Evolutionary conservation across 805 yeast species (phyloP).

Genomic region (Lachancea thermotolerans): DNA sequence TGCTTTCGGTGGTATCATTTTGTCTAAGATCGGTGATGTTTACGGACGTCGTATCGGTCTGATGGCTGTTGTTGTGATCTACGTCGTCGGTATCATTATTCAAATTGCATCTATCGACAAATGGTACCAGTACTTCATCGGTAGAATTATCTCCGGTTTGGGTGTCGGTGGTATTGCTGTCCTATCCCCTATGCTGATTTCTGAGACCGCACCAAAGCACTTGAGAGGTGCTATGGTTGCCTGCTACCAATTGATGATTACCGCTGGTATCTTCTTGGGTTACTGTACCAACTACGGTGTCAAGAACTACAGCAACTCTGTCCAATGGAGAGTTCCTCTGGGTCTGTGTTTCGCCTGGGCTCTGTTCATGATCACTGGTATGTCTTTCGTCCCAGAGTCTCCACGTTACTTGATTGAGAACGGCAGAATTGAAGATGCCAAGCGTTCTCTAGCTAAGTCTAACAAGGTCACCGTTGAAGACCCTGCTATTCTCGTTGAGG

Average conservation of each 20-base stretch:
- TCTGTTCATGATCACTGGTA: conserved; percentile 31
- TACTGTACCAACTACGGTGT: conserved; percentile 70
- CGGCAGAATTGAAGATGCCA: conserved; percentile 55
- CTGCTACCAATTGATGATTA: conserved; percentile 62
- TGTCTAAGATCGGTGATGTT: conserved; percentile 53
- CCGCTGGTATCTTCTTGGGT: conserved; percentile 69
- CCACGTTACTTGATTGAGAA: conserved; percentile 59
- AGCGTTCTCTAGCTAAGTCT: conserved; percentile 48
- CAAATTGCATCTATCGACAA: conserved; percentile 48
- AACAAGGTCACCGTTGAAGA: conserved; percentile 50
- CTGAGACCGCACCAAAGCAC: conserved; percentile 64
- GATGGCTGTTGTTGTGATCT: conserved; percentile 53
- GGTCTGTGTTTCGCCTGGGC: conserved; percentile 49
- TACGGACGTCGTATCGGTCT: conserved; percentile 62
- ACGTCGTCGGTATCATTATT: conserved; percentile 59
- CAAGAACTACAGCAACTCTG: conserved; percentile 53
- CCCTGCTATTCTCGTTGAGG: conserved; percentile 50
- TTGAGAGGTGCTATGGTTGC: conserved; percentile 67
- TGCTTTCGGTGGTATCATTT: conserved; percentile 58
- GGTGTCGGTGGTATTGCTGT: conserved; percentile 78
- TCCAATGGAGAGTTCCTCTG: conserved; percentile 69
- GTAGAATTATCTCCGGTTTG: conserved; percentile 62
- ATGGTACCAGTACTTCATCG: conserved; percentile 69
- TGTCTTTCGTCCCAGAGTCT: conserved; percentile 60
- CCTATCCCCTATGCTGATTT: conserved; percentile 64